Evolutionary conservation across 345 rosid genomes (phyloP).

Genomic region (Corchorus olitorius): DNA sequence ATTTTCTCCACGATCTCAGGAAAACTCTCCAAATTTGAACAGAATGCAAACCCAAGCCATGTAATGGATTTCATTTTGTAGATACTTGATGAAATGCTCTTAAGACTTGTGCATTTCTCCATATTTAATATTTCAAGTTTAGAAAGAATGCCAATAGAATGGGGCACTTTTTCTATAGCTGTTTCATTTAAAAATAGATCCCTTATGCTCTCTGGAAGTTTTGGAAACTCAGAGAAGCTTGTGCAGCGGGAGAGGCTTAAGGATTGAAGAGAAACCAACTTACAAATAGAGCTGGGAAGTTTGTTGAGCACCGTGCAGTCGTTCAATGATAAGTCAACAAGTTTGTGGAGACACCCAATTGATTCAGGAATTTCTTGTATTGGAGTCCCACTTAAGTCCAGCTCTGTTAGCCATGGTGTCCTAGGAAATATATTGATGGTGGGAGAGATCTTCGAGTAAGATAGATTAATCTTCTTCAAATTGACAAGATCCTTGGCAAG

Average conservation of each 20-base stretch:
- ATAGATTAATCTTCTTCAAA: not conserved
- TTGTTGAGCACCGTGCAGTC: not conserved
- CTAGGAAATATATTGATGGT: not conserved
- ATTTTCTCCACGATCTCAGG: constrained; percentile 30
- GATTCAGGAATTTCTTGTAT: too few species aligned
- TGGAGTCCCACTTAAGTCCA: not conserved
- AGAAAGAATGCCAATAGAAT: constrained; percentile 25
- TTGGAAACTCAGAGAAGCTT: constrained; percentile 27
- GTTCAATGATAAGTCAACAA: too few species aligned
- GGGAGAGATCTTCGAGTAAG: not conserved
- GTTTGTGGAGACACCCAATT: too few species aligned
- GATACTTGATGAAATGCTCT: constrained; percentile 30
- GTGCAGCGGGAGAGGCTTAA: constrained; percentile 28
- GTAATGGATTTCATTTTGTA: constrained; percentile 29
- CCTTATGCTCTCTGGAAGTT: constrained; percentile 24
- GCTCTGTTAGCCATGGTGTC: not conserved
- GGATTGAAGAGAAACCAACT: not conserved
- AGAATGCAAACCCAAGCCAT: constrained; percentile 20
- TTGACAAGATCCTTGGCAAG: constrained; percentile 8
- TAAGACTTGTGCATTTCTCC: constrained; percentile 30
- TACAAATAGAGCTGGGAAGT: constrained; percentile 15
- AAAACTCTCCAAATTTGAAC: constrained; percentile 35
- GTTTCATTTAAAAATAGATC: constrained; percentile 24
- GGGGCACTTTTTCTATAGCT: constrained; percentile 34
- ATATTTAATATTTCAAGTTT: constrained; percentile 25